Evolutionary conservation across 2,329 filamentous ascomycete species (phyloP).

Genomic region (Arthroderma uncinatum): DNA sequence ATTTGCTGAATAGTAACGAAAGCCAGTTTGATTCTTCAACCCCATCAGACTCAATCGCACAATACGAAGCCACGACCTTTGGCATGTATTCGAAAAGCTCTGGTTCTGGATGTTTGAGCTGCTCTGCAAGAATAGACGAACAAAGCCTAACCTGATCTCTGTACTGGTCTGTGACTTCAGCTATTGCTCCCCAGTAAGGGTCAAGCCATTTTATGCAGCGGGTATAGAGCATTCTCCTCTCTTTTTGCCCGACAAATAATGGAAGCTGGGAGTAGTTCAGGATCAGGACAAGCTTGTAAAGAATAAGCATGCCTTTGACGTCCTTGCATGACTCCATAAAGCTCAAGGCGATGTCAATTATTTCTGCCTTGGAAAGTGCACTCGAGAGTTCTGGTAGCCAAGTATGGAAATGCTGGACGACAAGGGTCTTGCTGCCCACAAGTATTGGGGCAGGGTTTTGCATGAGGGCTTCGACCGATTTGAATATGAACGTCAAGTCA

Average conservation of each 20-base stretch:
- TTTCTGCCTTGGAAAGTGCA: conserved; percentile 68
- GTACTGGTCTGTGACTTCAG: conserved; percentile 70
- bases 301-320: conserved; percentile 79
- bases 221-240: conserved; percentile 59
- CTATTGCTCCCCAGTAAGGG: conserved; percentile 77
- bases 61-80: conserved; percentile 82
- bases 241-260: conserved; percentile 68
- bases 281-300: conserved; percentile 87
- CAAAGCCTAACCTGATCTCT: conserved; percentile 86
- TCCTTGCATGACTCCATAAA: conserved; percentile 83
- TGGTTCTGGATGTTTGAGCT: conserved; percentile 64
- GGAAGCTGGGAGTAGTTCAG: conserved; percentile 79
- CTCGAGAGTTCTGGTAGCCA: conserved; percentile 88
- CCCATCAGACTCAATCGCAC: conserved; percentile 58
- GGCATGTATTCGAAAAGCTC: conserved; percentile 83
- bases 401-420: conserved; percentile 91
- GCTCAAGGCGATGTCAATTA: conserved; percentile 79
- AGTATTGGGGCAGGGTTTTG: conserved; percentile 71
- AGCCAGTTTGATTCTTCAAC: conserved; percentile 50
- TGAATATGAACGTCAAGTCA: conserved; percentile 78
- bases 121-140: conserved; percentile 81
- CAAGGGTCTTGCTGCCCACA: conserved; percentile 85
- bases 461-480: conserved; percentile 82
- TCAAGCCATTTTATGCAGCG: conserved; percentile 85
- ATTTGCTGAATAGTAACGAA: conserved; percentile 78